phyloP scores from a whole-genome alignment of 768 basidiomycete species.

The Auricularia sp. region DNA sequence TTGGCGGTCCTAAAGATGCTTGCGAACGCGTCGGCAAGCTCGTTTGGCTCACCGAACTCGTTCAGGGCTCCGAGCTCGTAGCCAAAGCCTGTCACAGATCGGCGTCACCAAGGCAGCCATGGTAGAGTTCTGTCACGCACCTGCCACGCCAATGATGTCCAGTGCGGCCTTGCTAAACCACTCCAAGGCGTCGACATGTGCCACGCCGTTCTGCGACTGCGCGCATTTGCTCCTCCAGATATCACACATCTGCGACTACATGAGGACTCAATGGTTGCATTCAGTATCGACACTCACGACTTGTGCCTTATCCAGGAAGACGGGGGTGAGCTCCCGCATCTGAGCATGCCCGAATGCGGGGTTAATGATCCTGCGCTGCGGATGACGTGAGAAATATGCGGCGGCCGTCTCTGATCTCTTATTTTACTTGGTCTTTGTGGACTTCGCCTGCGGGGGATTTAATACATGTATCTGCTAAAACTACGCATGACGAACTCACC shows the following conservation, averaged over 20 bases:
- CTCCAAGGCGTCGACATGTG: conserved; percentile 1
- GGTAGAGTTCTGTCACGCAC: conserved; percentile 1
- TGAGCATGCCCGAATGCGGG: conserved; percentile 56
- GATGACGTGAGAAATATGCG: not conserved
- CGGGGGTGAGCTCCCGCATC: conserved; percentile 44
- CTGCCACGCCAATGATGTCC: conserved; percentile 17
- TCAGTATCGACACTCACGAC: conserved; percentile 23
- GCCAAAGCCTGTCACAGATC: conserved; percentile 19
- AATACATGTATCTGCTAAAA: not conserved
- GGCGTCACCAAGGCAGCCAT: not conserved
- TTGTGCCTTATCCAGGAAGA: conserved; percentile 46
- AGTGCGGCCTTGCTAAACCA: conserved; percentile 12
- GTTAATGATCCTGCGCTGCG: conserved; percentile 21
- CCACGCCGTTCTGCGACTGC: not conserved
- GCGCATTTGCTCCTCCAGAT: conserved; percentile 9
- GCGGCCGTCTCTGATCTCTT: no score
- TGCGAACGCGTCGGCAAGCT: conserved; percentile 21
- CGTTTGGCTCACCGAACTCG: conserved; percentile 15
- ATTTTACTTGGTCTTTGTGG: not conserved
- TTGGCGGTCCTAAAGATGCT: conserved; percentile 14
- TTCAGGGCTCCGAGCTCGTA: conserved; percentile 24
- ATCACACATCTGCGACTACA: conserved; percentile 12
- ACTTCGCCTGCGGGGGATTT: not conserved
- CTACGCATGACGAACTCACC: conserved; percentile 9
- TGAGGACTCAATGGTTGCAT: not conserved